A percentile compares a stretch with the other conserved stretches of the same genome.
These are phyloP conservation scores for Avena sativa DNA, from an alignment of 176 grass and related monocot genomes.

Conservation along the genomic window DNA sequence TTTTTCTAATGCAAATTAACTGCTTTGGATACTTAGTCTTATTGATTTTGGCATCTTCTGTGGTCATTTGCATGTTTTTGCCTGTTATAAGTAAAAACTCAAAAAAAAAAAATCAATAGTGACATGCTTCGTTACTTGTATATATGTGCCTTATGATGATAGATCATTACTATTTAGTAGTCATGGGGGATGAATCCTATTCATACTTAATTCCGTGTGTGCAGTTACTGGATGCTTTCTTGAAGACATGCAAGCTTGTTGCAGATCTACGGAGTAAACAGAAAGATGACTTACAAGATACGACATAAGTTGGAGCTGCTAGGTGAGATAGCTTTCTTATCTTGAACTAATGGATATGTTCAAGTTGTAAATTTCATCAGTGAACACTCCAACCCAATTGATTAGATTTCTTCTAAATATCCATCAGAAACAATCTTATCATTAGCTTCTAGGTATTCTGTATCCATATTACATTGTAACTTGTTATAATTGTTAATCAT, in stretches of 20 bases:
- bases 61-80: constrained; percentile 16
- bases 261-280: constrained; percentile 67
- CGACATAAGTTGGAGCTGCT: constrained; percentile 40
- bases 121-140: neutral
- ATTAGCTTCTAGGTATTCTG: neutral
- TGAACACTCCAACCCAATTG: neutral
- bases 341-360: constrained; percentile 13
- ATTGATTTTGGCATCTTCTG: neutral
- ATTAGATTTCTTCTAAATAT: constrained; percentile 27
- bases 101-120: neutral
- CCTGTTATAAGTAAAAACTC: constrained; percentile 17
- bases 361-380: constrained; percentile 19
- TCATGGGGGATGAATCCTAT: constrained; percentile 24
- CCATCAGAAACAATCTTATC: neutral
- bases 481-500: neutral
- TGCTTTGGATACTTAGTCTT: neutral
- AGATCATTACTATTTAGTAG: neutral
- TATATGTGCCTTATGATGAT: neutral
- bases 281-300: constrained; percentile 52
- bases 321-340: constrained; percentile 40
- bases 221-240: constrained; percentile 83
- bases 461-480: neutral
- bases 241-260: constrained; percentile 85
- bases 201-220: constrained; percentile 32
- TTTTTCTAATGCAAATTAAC: constrained; percentile 29